Evolutionary conservation across 2,329 filamentous ascomycete genomes (phyloP), one percentile per base, ranked within the genome.

Genomic region (Phialophora expanda): DNA sequence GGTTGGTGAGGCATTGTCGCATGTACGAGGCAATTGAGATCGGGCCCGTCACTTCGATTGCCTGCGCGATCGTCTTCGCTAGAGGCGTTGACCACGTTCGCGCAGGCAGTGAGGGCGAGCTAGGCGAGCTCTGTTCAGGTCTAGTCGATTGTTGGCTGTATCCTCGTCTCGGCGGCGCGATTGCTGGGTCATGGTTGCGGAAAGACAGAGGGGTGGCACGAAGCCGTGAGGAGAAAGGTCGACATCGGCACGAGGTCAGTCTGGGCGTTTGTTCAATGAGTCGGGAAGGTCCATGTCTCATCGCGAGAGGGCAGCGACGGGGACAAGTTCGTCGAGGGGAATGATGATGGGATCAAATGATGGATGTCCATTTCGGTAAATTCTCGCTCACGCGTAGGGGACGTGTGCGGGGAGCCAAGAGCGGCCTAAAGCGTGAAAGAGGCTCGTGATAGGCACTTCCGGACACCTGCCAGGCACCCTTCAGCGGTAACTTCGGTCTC

Each of bases 1-100:
- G 91, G 11, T 91, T 91, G 0, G 95, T 99, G 69, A 99, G 86
- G 77, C 94, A 97, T 89, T 98, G 96, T 76, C 95, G 93, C 95
- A 99, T 99, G 78, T 93, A 99, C 60, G 92, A 90, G 4, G 95
- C 93, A 67, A 99, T 86, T 0, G 95, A 92, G 30, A 98, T 88
- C 3, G 95, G 94, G 0, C 95, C 95, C 11, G 95, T 98, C 48
- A 90, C 87, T 71, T 89, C 89, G 70, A 98, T 97, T 54, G 93
- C 93, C 76, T 93, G 89, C 63, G 89, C 90, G 57, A 98, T 85
- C 72, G 90, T 90, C 76, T 95, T 94, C 7, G 94, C 93, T 67
- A 99, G 80, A 14, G 94, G 93, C 2, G 94, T 99, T 2, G 93
- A 96, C 93, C 93, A 97, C 82, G 91, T 81, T 69, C 90, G 84